Evolutionary conservation across 192 early-diverging fungal genomes (phyloP).

Genomic region (Mortierella antarctica): DNA sequence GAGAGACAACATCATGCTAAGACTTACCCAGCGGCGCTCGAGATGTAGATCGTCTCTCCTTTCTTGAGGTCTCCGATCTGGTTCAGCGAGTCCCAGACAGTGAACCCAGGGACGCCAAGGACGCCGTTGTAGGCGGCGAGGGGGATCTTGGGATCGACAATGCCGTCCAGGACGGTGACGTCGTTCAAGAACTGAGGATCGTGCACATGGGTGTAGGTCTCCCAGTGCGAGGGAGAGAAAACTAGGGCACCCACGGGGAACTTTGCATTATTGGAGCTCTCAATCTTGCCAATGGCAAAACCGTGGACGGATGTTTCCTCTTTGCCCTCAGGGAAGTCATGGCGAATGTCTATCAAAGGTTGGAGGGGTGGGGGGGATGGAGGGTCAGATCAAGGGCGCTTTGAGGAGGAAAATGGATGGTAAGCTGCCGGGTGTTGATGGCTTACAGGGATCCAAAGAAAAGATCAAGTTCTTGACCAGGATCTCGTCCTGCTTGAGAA

Average conservation of each 20-base stretch:
- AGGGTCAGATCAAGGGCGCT: neutral
- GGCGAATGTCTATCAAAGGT: constrained; percentile 26
- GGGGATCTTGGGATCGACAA: constrained; percentile 61
- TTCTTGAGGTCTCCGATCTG: constrained; percentile 76
- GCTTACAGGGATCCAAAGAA: constrained; percentile 87
- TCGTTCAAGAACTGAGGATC: constrained; percentile 57
- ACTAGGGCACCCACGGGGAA: constrained; percentile 73
- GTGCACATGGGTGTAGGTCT: constrained; percentile 52
- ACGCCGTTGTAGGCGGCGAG: constrained; percentile 28
- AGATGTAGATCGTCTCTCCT: constrained; percentile 82
- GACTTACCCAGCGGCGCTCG: constrained; percentile 76
- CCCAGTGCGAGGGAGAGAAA: constrained; percentile 57
- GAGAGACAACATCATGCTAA: neutral
- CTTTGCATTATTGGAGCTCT: constrained; percentile 68
- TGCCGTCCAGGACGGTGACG: constrained; percentile 73
- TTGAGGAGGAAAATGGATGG: constrained; percentile 47
- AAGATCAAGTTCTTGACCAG: constrained; percentile 73
- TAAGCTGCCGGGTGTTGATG: constrained; percentile 11
- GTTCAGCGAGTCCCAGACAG: constrained; percentile 58
- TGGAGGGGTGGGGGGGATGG: too few species aligned
- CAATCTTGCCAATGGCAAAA: constrained; percentile 71
- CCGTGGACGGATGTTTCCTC: constrained; percentile 63
- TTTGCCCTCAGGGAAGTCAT: constrained; percentile 23
- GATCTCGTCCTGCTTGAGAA: constrained; percentile 56
- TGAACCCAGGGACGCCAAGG: constrained; percentile 30